A percentile compares a stretch with the other conserved stretches of the same genome.
Conservation (phyloP, 2,329 filamentous ascomycete species). For the Colletotrichum truncatum region DNA sequence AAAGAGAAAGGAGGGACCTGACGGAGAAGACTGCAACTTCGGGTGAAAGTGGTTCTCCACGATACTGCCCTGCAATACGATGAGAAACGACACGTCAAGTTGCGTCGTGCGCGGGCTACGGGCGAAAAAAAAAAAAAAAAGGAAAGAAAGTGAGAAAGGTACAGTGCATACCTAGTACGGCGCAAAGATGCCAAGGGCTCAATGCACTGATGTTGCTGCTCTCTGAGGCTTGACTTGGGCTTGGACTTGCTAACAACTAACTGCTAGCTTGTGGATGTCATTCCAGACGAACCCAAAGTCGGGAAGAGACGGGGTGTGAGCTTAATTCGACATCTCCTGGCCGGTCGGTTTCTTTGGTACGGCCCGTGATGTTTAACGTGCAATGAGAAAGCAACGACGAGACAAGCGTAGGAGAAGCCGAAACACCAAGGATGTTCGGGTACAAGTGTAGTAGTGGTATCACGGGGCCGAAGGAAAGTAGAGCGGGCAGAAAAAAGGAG, state of each 20-base stretch:
- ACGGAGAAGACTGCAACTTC: constrained; percentile 23
- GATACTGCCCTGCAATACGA: not conserved
- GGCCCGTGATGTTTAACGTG: not conserved
- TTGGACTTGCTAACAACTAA: too few species aligned
- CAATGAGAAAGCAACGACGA: not conserved
- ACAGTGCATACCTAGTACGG: too few species aligned
- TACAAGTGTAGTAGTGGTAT: not conserved
- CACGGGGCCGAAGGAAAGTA: not conserved
- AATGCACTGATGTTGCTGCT: not conserved
- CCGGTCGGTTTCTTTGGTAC: not conserved
- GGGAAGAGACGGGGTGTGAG: constrained; percentile 20
- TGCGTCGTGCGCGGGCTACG: not conserved
- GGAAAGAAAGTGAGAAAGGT: too few species aligned
- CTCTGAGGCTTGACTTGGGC: not conserved
- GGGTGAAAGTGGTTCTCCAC: constrained; percentile 25
- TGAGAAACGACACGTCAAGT: not conserved
- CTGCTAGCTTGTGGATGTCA: constrained; percentile 6
- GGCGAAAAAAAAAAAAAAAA: too few species aligned
- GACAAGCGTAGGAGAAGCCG: not conserved
- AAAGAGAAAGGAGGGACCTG: constrained; percentile 11
- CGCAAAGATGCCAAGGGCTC: too few species aligned
- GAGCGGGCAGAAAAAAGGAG: not conserved
- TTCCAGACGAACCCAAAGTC: constrained; percentile 13
- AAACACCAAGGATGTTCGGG: not conserved
- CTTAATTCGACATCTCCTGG: constrained; percentile 27